Percentiles rank a stretch among this genome's conserved stretches.
These are phyloP conservation scores for Neofusicoccum sp. DNA, from an alignment of 2,329 filamentous ascomycete species.

Conservation along the genomic window DNA sequence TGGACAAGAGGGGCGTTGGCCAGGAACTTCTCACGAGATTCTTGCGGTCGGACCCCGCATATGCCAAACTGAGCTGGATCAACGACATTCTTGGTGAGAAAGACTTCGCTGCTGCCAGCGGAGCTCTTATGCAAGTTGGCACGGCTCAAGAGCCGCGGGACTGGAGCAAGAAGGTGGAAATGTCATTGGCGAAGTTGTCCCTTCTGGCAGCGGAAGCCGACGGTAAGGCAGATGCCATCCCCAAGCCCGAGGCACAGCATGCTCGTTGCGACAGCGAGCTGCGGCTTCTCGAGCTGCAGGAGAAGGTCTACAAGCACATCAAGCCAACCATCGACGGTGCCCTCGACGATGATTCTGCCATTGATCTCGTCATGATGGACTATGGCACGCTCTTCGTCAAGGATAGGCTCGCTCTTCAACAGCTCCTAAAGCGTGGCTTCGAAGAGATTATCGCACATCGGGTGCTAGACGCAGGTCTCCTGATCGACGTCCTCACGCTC, in stretches of 20 bases:
- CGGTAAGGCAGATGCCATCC: constrained; percentile 31
- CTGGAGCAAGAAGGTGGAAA: constrained; percentile 92
- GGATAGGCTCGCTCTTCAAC: constrained; percentile 64
- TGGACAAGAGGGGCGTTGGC: constrained; percentile 70
- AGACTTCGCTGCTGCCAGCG: constrained; percentile 73
- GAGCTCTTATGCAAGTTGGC: constrained; percentile 71
- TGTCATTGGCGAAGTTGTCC: constrained; percentile 84
- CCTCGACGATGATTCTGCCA: constrained; percentile 77
- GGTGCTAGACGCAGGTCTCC: constrained; percentile 60
- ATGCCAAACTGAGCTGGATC: constrained; percentile 88
- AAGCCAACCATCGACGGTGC: constrained; percentile 68
- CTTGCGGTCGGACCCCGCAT: constrained; percentile 69
- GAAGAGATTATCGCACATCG: constrained; percentile 70
- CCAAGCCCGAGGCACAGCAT: constrained; percentile 47
- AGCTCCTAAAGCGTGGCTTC: constrained; percentile 72
- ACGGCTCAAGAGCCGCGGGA: constrained; percentile 73
- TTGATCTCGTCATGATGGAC: constrained; percentile 73
- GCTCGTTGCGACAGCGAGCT: constrained; percentile 63
- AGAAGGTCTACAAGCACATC: constrained; percentile 73
- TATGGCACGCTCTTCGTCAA: constrained; percentile 50
- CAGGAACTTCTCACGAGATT: constrained; percentile 75
- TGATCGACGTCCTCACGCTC: constrained; percentile 79
- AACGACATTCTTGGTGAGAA: constrained; percentile 81
- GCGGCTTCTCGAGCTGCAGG: constrained; percentile 75
- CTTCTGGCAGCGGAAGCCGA: constrained; percentile 62